phyloP scores from a whole-genome alignment of 2,329 filamentous ascomycete genomes.

The Epicoccum nigrum region DNA sequence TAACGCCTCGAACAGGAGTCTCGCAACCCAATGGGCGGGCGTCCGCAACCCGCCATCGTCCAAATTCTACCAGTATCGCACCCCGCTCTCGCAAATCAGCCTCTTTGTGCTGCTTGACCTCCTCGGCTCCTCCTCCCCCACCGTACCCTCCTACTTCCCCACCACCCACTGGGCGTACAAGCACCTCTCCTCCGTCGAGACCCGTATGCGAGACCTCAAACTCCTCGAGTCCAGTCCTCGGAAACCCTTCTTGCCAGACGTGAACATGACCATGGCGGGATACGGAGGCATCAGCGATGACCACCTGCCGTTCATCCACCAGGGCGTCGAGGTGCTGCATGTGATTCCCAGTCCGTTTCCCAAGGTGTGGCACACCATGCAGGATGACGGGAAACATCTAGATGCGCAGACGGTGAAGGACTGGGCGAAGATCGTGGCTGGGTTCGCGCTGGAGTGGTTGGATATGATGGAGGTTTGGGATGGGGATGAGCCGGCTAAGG shows the following conservation, averaged over 20 bases:
- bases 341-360: conserved; percentile 87
- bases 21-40: conserved; percentile 82
- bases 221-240: conserved; percentile 67
- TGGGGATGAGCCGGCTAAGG: conserved; percentile 16
- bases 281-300: conserved; percentile 74
- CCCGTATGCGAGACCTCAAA: conserved; percentile 70
- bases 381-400: conserved; percentile 83
- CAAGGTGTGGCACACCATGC: conserved; percentile 80
- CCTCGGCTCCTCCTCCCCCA: conserved; percentile 72
- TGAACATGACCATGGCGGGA: conserved; percentile 31
- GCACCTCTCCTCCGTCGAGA: conserved; percentile 74
- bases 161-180: conserved; percentile 94
- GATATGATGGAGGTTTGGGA: conserved; percentile 67
- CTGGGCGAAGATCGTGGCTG: conserved; percentile 84
- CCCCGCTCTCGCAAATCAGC: conserved; percentile 76
- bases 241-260: conserved; percentile 57
- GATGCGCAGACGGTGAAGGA: conserved; percentile 81
- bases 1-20: conserved; percentile 52
- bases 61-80: conserved; percentile 67
- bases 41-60: conserved; percentile 72
- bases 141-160: conserved; percentile 83
- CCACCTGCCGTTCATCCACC: conserved; percentile 85
- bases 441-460: conserved; percentile 91
- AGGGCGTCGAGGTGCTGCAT: conserved; percentile 88
- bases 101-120: conserved; percentile 93